Percentiles rank a stretch among this genome's conserved stretches.
These are phyloP conservation scores for Grosmannia clavigera DNA, from an alignment of 2,329 filamentous ascomycete genomes.

Conservation along the genomic window DNA sequence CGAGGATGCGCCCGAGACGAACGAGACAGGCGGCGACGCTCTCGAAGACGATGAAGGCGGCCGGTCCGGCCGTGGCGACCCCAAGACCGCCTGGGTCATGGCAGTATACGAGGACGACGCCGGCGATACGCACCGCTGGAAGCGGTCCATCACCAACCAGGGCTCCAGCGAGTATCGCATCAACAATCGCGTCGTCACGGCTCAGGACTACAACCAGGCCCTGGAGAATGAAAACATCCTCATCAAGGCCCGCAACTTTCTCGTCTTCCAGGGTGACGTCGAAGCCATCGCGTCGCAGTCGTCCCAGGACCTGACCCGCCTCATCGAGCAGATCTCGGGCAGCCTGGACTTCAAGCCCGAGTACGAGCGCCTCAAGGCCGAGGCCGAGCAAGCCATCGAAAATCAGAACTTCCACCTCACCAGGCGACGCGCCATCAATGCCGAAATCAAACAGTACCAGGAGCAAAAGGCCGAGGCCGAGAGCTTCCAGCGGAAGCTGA, in stretches of 20 bases:
- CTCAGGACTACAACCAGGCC: constrained; percentile 85
- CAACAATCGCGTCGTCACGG: constrained; percentile 80
- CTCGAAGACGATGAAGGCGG: constrained; percentile 50
- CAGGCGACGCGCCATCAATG: constrained; percentile 85
- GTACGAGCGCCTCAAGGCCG: constrained; percentile 80
- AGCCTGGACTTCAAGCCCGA: constrained; percentile 89
- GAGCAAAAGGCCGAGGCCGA: constrained; percentile 95
- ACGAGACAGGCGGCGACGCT: constrained; percentile 47
- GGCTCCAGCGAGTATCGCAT: constrained; percentile 94
- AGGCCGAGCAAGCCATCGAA: constrained; percentile 76
- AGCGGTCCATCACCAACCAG: constrained; percentile 78
- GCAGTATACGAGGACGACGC: constrained; percentile 97
- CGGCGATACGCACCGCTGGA: constrained; percentile 90
- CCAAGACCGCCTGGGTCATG: constrained; percentile 97
- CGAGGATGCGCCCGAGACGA: constrained; percentile 53
- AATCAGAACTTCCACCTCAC: constrained; percentile 82
- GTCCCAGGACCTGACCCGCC: constrained; percentile 78
- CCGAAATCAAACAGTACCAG: constrained; percentile 94
- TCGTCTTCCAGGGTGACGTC: constrained; percentile 97
- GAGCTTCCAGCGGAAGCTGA: constrained; percentile 79
- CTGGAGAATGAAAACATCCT: constrained; percentile 91
- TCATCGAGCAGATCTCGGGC: constrained; percentile 96
- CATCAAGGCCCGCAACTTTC: constrained; percentile 94
- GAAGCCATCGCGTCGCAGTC: constrained; percentile 94
- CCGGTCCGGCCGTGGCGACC: constrained; percentile 62